These are phyloP conservation scores for Fonsecaea nubica DNA, from an alignment of 2,329 filamentous ascomycete genomes.

Conservation along the genomic window DNA sequence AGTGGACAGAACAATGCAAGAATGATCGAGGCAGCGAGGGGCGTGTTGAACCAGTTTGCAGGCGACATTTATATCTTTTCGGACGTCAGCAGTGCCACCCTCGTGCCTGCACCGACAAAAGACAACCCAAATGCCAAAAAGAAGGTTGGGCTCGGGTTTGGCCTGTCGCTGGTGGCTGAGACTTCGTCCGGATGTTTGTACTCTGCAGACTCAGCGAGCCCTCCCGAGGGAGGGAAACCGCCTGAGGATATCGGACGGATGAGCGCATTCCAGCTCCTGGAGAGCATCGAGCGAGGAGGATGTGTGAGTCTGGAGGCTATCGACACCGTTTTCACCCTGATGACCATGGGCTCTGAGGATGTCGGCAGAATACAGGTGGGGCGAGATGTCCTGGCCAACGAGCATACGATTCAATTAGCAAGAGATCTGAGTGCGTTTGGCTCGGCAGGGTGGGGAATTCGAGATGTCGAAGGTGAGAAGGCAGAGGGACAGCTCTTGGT, in stretches of 20 bases:
- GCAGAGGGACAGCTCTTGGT: conserved; percentile 74
- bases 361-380: conserved; percentile 85
- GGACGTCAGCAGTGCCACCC: conserved; percentile 66
- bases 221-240: conserved; percentile 78
- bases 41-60: conserved; percentile 83
- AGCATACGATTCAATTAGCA: conserved; percentile 79
- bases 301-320: conserved; percentile 77
- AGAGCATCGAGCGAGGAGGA: conserved; percentile 80
- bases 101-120: conserved; percentile 74
- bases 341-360: conserved; percentile 98
- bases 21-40: conserved; percentile 90
- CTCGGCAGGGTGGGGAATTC: conserved; percentile 85
- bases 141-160: conserved; percentile 85
- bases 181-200: conserved; percentile 86
- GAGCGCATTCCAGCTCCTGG: conserved; percentile 87
- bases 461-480: conserved; percentile 72
- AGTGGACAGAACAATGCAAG: conserved; percentile 90
- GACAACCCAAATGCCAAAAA: conserved; percentile 61
- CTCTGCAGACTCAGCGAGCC: conserved; percentile 79
- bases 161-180: conserved; percentile 87
- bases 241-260: conserved; percentile 89
- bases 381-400: conserved; percentile 78
- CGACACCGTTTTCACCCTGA: conserved; percentile 78
- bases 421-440: conserved; percentile 89
- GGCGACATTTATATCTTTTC: conserved; percentile 89